phyloP scores from a whole-genome alignment of 257 asterid species.

The Solanum raphanifolium region DNA sequence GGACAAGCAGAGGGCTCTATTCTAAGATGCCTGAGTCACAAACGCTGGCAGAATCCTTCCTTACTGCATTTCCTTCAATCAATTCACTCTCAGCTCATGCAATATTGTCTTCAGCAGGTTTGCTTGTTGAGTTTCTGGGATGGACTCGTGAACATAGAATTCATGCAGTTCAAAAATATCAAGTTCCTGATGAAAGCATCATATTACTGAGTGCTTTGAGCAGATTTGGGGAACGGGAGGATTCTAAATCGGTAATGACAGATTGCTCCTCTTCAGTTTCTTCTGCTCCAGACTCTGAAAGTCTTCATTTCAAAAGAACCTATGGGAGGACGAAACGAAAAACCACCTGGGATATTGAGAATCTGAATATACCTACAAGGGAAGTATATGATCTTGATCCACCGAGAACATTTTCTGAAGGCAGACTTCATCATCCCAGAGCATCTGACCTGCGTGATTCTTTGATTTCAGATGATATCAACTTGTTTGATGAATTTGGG shows the following conservation, averaged over 20 bases:
- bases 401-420: constrained; percentile 27
- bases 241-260: constrained; percentile 77
- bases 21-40: constrained; percentile 72
- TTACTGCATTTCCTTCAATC: constrained; percentile 79
- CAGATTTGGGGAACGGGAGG: constrained; percentile 84
- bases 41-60: constrained; percentile 86
- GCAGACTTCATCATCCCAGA: constrained; percentile 27
- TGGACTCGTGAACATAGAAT: constrained; percentile 39
- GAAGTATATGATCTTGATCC: constrained; percentile 33
- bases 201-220: constrained; percentile 47
- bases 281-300: constrained; percentile 53
- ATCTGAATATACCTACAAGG: constrained; percentile 20
- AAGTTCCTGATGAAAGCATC: constrained; percentile 65
- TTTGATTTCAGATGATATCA: constrained; percentile 36
- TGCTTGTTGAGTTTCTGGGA: constrained; percentile 59
- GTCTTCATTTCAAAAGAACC: constrained; percentile 30
- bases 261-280: constrained; percentile 84
- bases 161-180: constrained; percentile 47
- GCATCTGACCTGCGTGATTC: constrained; percentile 26
- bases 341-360: constrained; percentile 22
- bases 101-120: constrained; percentile 60
- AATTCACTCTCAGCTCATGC: constrained; percentile 93
- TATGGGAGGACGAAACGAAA: constrained; percentile 45
- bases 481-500: constrained; percentile 21
- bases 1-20: constrained; percentile 38